Conservation (phyloP, 225 moss, liverwort and hornwort species). For the Neckera pumila region DNA sequence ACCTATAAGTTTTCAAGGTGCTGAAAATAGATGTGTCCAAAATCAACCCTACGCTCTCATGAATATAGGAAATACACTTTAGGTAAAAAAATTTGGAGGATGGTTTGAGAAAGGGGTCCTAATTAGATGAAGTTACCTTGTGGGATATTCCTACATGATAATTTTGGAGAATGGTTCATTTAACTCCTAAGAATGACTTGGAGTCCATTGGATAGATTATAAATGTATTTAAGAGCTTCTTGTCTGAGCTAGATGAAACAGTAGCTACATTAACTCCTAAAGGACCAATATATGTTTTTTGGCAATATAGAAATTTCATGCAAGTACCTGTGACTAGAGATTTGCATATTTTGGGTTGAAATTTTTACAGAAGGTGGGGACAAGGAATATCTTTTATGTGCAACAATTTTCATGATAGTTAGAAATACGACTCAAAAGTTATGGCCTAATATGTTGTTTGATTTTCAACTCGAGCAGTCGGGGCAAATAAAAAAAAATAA, state of each 20-base stretch:
- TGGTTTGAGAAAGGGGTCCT: background rate
- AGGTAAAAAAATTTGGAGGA: too few relatives aligned
- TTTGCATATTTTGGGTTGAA: too few relatives aligned
- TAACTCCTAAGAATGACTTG: background rate
- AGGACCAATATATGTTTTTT: too few relatives aligned
- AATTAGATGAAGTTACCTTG: background rate
- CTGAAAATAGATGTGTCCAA: fast-evolving
- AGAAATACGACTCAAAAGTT: too few relatives aligned
- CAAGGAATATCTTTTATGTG: too few relatives aligned
- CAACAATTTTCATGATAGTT: too few relatives aligned
- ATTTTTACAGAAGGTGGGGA: too few relatives aligned
- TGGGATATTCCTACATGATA: background rate
- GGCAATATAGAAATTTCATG: too few relatives aligned
- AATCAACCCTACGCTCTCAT: fast-evolving
- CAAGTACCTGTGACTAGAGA: too few relatives aligned
- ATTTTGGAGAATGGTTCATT: background rate
- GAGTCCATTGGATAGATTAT: background rate
- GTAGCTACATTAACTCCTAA: background rate
- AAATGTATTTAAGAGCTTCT: background rate
- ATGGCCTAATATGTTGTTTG: too few relatives aligned
- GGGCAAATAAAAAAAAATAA: too few relatives aligned
- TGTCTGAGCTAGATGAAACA: background rate
- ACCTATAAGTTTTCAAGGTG: background rate
- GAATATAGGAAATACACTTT: background rate
- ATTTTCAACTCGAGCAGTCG: too few relatives aligned